Base-by-base conservation (phyloP, 2,329 filamentous ascomycete genomes). In the Aspergillus sp. region DNA sequence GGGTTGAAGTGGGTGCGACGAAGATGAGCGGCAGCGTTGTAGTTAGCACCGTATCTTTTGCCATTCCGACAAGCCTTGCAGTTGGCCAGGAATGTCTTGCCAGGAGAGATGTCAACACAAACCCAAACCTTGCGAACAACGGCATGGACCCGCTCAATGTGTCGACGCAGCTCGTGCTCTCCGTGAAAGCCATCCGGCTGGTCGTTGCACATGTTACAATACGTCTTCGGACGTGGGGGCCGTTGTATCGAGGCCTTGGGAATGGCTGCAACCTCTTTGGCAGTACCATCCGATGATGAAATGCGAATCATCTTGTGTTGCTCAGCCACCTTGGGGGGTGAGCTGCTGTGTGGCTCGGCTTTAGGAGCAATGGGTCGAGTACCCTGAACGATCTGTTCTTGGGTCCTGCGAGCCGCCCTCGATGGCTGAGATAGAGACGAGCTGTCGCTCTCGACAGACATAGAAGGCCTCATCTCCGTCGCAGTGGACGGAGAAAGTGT, bases 21-120 rank as follows among this genome's bases (percentile, higher is more conserved):
- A 8, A 98, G 84, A 73, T 98, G 94, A 0, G 92, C 94, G 0
- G 92, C 92, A 0, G 93, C 94, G 70, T 98, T 98, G 79, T 98
- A 97, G 78, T 97, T 95, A 15, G 91, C 91, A 3, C 90, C 90
- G 69, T 98, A 98, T 60, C 86, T 84, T 80, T 97, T 97, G 58
- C 84, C 79, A 48, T 84, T 84, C 52, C 83, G 84, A 75, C 94
- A 98, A 51, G 90, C 86, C 76, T 96, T 96, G 85, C 93, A 97
- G 67, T 90, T 89, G 54, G 82, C 81, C 36, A 98, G 84, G 43
- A 92, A 88, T 77, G 84, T 78, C 84, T 83, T 76, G 78, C 86
- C 73, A 67, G 82, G 68, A 75, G 84, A 79, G 23, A 83, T 83
- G 63, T 89, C 86, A 41, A 86, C 79, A 69, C 85, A 88, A 51